phyloP scores from a whole-genome alignment of 2,329 filamentous ascomycete genomes.

The Ophiostoma sp. region DNA sequence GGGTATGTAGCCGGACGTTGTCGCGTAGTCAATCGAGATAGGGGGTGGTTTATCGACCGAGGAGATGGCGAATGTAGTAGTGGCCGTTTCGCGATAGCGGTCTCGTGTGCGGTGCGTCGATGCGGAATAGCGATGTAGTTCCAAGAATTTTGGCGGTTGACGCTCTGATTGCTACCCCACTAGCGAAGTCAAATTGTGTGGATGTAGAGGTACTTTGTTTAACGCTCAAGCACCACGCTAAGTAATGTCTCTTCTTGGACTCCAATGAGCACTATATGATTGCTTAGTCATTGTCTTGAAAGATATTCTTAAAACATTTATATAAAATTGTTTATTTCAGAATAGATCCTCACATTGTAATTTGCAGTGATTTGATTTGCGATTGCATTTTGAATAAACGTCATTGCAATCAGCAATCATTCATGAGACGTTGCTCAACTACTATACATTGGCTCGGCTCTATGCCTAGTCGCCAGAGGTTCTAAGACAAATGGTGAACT shows the following conservation, averaged over 20 bases:
- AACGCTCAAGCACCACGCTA: not conserved
- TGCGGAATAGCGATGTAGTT: not conserved
- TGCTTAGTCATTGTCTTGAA: not conserved
- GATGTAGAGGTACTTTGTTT: not conserved
- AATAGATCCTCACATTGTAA: not conserved
- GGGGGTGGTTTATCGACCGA: not conserved
- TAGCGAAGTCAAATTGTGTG: not conserved
- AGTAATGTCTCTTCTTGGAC: not conserved
- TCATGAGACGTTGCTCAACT: not conserved
- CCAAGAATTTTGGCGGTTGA: conserved; percentile 3
- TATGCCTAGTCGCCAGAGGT: not conserved
- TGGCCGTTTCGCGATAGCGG: not conserved
- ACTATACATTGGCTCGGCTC: not conserved
- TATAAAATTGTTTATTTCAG: not conserved
- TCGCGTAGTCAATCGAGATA: not conserved
- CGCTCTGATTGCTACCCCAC: conserved; percentile 11
- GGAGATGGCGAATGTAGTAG: not conserved
- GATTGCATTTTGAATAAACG: no score
- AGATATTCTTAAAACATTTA: not conserved
- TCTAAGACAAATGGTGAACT: not conserved
- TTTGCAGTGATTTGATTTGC: no score
- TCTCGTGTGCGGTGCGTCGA: not conserved
- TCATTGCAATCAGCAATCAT: no score
- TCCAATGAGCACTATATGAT: not conserved
- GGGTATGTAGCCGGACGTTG: not conserved